Evolutionary conservation across 2,329 filamentous ascomycete genomes (phyloP).

Genomic region (Phoma sp.): DNA sequence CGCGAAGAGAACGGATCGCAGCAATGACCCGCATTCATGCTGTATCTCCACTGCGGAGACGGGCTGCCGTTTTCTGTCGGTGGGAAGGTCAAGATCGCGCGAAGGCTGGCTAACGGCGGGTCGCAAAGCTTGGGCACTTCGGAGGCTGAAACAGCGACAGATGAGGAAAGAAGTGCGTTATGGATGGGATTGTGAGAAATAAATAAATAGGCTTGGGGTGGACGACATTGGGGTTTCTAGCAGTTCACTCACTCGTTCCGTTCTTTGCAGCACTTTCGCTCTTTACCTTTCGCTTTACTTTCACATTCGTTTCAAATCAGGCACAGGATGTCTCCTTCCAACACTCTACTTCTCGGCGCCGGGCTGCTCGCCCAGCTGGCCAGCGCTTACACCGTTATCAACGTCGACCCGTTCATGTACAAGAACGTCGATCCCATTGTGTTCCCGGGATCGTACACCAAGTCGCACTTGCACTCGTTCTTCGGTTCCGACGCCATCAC

Average conservation of each 20-base stretch:
- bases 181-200: neutral
- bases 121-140: slow-evolving; percentile 5
- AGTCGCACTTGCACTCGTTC: slow-evolving; percentile 56
- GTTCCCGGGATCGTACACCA: slow-evolving; percentile 49
- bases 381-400: slow-evolving; percentile 46
- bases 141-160: slow-evolving; percentile 12
- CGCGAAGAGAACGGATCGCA: neutral
- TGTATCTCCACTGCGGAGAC: neutral
- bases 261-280: slow-evolving; percentile 2
- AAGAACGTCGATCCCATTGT: slow-evolving; percentile 58
- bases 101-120: neutral
- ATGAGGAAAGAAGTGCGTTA: slow-evolving; percentile 1
- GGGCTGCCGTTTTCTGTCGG: neutral
- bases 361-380: slow-evolving; percentile 37
- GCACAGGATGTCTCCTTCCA: slow-evolving; percentile 42
- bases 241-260: slow-evolving; percentile 1
- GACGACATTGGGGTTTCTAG: neutral
- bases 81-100: neutral
- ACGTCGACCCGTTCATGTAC: slow-evolving; percentile 50
- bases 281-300: neutral
- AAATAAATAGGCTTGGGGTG: slow-evolving; percentile 4
- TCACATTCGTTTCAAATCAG: slow-evolving; percentile 15
- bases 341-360: slow-evolving; percentile 29
- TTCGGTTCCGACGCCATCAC: slow-evolving; percentile 56
- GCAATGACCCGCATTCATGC: slow-evolving; percentile 1